Evolutionary conservation across 768 basidiomycete species (phyloP).

Genomic region (Podaxis rugospora): DNA sequence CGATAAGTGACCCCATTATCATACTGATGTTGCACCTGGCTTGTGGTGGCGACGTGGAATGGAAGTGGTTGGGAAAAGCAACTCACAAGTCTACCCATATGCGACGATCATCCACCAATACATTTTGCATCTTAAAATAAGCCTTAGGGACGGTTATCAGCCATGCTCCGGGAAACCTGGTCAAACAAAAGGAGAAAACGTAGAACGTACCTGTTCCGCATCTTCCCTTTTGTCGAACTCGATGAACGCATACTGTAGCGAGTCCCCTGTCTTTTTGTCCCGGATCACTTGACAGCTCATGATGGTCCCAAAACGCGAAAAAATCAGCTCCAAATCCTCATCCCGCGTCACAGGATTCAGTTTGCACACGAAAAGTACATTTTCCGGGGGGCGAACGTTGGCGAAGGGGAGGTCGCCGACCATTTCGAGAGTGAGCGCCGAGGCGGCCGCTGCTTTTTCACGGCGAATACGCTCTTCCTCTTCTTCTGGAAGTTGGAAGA

Average conservation of each 20-base stretch:
- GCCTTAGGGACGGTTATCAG: constrained; percentile 45
- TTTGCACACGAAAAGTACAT: constrained; percentile 98
- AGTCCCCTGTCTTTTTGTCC: constrained; percentile 95
- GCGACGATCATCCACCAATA: constrained; percentile 92
- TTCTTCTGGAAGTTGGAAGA: constrained; percentile 78
- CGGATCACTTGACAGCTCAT: constrained; percentile 98
- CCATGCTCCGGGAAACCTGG: constrained; percentile 2
- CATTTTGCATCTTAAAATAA: constrained; percentile 99
- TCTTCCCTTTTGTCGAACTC: constrained; percentile 94
- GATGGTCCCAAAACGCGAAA: constrained; percentile 91
- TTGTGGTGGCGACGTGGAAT: not conserved
- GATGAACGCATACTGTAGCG: constrained; percentile 96
- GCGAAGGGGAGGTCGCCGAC: constrained; percentile 98
- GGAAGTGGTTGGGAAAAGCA: constrained; percentile 1
- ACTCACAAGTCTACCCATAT: constrained; percentile 99
- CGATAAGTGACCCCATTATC: not conserved
- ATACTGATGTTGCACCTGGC: not conserved
- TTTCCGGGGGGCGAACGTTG: constrained; percentile 96
- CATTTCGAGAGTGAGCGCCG: constrained; percentile 97
- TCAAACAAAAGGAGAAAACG: not conserved
- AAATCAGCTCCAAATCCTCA: constrained; percentile 96
- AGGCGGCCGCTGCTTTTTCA: constrained; percentile 86
- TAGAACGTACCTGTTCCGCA: constrained; percentile 76
- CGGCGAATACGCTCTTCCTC: constrained; percentile 78
- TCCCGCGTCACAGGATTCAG: constrained; percentile 93